Percentiles rank a stretch among this genome's conserved stretches.
Conservation (phyloP, 192 early-diverging fungal genomes). For the Gigaspora rosea region DNA sequence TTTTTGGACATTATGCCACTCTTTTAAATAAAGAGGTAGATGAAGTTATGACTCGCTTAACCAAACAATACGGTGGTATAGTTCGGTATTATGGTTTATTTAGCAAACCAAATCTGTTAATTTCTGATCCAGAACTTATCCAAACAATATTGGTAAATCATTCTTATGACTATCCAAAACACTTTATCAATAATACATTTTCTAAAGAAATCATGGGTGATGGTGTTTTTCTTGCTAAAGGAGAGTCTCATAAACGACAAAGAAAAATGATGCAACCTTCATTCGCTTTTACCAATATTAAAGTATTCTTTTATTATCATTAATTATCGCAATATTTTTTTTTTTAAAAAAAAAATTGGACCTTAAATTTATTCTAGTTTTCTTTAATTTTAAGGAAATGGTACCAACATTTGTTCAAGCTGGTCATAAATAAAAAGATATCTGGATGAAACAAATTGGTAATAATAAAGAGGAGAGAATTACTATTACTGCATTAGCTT, state of each 20-base stretch:
- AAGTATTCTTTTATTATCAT: conserved; percentile 28
- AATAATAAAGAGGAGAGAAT: conserved; percentile 33
- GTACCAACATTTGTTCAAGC: conserved; percentile 33
- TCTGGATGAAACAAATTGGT: too few relatives aligned
- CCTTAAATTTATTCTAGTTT: neutral
- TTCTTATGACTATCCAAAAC: neutral
- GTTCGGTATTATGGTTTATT: too few relatives aligned
- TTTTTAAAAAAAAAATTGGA: neutral
- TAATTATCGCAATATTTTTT: too few relatives aligned
- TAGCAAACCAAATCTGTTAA: neutral
- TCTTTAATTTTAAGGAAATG: conserved; percentile 4
- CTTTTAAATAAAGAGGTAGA: neutral
- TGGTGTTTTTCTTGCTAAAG: conserved; percentile 56
- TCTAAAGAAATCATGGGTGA: conserved; percentile 46
- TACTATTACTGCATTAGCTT: conserved; percentile 42
- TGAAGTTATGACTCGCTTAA: too few relatives aligned
- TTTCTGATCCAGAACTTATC: conserved; percentile 52
- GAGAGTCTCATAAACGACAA: conserved; percentile 50
- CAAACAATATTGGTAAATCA: conserved; percentile 37
- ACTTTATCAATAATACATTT: conserved; percentile 33
- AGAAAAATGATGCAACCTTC: conserved; percentile 61
- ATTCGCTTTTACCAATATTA: conserved; percentile 47
- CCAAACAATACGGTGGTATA: too few relatives aligned
- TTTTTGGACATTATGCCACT: neutral
- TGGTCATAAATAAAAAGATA: too few relatives aligned